Percentiles rank a stretch among this genome's conserved stretches.
These are phyloP conservation scores for Oemleria cerasiformis DNA, from an alignment of 306 rosid genomes.

Conservation along the genomic window DNA sequence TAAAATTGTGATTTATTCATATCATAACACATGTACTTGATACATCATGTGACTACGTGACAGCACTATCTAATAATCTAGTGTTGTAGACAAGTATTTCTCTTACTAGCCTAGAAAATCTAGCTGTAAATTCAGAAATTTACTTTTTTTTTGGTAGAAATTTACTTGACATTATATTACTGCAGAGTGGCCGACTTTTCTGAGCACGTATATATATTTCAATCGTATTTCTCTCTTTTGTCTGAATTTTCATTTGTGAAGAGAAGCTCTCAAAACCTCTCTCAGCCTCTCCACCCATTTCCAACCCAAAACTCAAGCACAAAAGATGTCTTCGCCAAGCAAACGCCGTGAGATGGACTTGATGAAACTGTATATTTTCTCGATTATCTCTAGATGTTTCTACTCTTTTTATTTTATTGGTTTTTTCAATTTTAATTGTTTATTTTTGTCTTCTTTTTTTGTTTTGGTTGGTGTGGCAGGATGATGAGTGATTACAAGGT, in stretches of 20 bases:
- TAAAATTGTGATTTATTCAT: no score
- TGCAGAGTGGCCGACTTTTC: slow-evolving; percentile 1
- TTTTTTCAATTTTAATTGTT: neutral
- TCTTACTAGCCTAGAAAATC: neutral
- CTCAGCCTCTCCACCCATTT: slow-evolving; percentile 21
- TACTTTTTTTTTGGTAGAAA: neutral
- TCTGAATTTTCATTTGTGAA: neutral
- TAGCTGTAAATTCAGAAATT: neutral
- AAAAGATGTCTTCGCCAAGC: slow-evolving; percentile 78
- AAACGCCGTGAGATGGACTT: slow-evolving; percentile 90
- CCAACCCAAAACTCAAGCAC: neutral
- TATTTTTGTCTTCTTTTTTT: slow-evolving; percentile 8
- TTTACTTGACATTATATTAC: no score
- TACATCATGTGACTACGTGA: no score
- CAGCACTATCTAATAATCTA: no score
- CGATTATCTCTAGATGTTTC: neutral
- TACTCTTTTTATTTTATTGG: neutral
- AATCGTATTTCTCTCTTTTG: slow-evolving; percentile 11
- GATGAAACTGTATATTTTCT: slow-evolving; percentile 70
- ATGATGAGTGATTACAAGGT: slow-evolving; percentile 93
- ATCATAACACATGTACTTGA: no score
- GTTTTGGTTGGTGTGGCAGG: slow-evolving; percentile 45
- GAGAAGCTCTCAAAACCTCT: neutral
- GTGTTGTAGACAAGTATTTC: no score
- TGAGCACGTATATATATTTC: neutral